phyloP scores from a whole-genome alignment of 306 rosid species.

The Coriaria nepalensis region DNA sequence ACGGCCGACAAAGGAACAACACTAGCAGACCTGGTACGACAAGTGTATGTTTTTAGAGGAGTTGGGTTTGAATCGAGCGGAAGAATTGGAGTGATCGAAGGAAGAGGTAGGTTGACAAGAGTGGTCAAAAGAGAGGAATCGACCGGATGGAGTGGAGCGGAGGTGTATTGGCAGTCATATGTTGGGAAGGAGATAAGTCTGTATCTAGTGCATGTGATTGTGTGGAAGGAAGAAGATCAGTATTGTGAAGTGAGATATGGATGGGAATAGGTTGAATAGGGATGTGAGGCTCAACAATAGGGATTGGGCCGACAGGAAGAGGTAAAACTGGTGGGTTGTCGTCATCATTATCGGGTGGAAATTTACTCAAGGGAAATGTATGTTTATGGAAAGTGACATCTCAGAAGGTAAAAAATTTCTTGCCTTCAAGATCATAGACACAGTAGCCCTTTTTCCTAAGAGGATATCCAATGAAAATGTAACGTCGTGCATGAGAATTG shows the following conservation, averaged over 20 bases:
- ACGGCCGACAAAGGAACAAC: too few relatives aligned
- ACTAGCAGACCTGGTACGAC: too few relatives aligned
- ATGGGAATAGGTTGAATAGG: neutral
- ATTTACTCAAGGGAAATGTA: neutral
- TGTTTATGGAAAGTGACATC: slow-evolving; percentile 3
- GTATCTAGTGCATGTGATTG: neutral
- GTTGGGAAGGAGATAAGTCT: neutral
- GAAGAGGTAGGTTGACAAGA: too few relatives aligned
- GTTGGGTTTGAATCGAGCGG: too few relatives aligned
- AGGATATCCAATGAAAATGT: neutral
- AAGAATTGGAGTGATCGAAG: too few relatives aligned
- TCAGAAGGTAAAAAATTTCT: neutral
- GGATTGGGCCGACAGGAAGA: neutral
- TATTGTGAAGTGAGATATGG: neutral
- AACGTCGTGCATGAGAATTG: neutral
- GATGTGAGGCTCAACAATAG: neutral
- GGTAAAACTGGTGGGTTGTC: neutral
- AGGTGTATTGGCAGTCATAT: neutral
- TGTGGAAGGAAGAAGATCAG: too few relatives aligned
- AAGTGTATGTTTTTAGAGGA: too few relatives aligned
- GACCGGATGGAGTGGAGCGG: neutral
- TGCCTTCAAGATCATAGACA: neutral
- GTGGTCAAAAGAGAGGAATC: too few relatives aligned
- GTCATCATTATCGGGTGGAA: neutral
- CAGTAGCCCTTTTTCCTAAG: neutral